Base-by-base conservation (phyloP, 2,329 filamentous ascomycete genomes). In the Apiospora arundinis region DNA sequence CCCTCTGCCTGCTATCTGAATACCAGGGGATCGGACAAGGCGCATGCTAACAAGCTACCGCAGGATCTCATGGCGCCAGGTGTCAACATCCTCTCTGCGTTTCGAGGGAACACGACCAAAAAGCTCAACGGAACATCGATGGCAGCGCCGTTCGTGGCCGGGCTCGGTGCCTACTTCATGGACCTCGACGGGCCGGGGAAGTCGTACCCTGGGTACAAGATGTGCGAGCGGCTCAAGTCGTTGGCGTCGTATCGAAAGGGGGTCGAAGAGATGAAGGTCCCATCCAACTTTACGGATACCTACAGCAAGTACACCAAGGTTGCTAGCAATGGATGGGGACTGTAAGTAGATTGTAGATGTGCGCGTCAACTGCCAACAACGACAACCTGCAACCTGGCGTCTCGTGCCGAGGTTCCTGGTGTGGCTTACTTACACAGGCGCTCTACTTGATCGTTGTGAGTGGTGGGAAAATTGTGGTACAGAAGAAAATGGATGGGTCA, bases 61-160 rank as follows among this genome's bases (percentile, higher is more conserved):
- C 32, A 63, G 56, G 73, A 74, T 65, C 56, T 74, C 11, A 71
- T 69, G 25, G 75, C 73, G 40, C 75, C 75, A 32, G 75, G 73
- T 42, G 70, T 74, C 40, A 37, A 49, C 49, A 48, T 75, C 40
- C 72, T 83, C 0, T 87, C 84, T 2, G 75, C 85, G 32, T 69
- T 21, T 21, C 46, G 9, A 2, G 9, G 28, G 4, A 32, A 0
- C 87, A 82, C 80, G 79, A 80, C 65, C 77, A 78, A 2, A 0
- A 1, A 74, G 1, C 80, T 85, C 68, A 83, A 81, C 1, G 87
- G 88, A 28, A 90, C 88, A 2, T 87, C 84, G 0, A 88, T 88
- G 85, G 84, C 87, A 12, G 79, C 83, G 11, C 88, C 87, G 2
- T 85, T 88, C 71, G 81, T 89, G 69, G 82, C 84, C n/a, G 88